phyloP scores from a whole-genome alignment of 2,329 filamentous ascomycete genomes.

The Penicillium polonicum region DNA sequence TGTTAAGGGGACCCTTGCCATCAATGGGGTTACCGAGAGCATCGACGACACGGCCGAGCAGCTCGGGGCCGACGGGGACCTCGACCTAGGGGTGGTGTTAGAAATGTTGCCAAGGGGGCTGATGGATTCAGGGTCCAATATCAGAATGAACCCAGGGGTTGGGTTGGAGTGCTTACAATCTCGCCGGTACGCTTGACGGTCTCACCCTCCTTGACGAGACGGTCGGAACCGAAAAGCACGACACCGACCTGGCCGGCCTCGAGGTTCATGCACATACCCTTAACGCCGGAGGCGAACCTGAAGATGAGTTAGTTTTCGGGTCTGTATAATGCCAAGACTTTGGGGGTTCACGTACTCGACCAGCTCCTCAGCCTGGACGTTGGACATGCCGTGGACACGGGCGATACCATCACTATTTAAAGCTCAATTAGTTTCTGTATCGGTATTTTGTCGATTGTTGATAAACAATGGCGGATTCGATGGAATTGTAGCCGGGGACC shows the following conservation, averaged over 20 bases:
- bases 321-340: conserved; percentile 18
- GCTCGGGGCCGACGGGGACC: conserved; percentile 85
- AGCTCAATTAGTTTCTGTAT: conserved; percentile 22
- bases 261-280: conserved; percentile 99
- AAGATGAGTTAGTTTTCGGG: conserved; percentile 27
- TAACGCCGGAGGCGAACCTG: conserved; percentile 98
- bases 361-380: conserved; percentile 99
- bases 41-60: conserved; percentile 97
- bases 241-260: conserved; percentile 99
- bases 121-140: conserved; percentile 1
- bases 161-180: conserved; percentile 69
- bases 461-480: conserved; percentile 22
- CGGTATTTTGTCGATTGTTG: conserved; percentile 10
- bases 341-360: conserved; percentile 76
- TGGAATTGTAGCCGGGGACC: conserved; percentile 28
- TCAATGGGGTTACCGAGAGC: conserved; percentile 99
- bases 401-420: conserved; percentile 94
- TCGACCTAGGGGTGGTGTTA: conserved; percentile 66
- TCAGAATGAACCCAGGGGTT: conserved; percentile 3
- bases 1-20: conserved; percentile 95
- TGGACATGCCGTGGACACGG: conserved; percentile 99
- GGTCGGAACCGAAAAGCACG: conserved; percentile 99
- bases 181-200: conserved; percentile 99
- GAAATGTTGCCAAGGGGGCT: conserved; percentile 5
- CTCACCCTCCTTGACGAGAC: conserved; percentile 99